Evolutionary conservation across 148 eudicot species (phyloP).

Genomic region (Amaranthus hypochondriacus): DNA sequence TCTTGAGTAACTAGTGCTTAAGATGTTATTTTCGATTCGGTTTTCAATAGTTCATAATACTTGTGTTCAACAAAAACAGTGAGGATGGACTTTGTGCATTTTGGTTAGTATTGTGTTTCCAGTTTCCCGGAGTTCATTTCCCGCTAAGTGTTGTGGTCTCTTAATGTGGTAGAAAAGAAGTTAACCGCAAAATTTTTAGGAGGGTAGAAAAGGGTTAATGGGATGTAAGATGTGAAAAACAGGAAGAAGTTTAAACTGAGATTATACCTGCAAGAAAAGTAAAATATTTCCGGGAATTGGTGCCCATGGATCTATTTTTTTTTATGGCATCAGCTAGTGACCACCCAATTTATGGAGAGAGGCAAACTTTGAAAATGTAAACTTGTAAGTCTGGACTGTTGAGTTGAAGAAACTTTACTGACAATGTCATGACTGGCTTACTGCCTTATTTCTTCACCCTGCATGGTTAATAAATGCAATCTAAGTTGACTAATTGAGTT

Average conservation of each 20-base stretch:
- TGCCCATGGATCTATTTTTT: no score
- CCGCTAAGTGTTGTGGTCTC: background rate
- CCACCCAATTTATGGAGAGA: no score
- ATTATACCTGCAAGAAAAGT: no score
- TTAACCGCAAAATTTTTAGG: no score
- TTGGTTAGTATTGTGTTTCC: background rate
- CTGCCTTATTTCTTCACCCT: background rate
- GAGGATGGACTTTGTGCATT: background rate
- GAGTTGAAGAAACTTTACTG: background rate
- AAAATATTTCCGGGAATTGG: no score
- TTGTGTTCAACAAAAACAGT: background rate
- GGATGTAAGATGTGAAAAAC: no score
- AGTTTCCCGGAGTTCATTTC: background rate
- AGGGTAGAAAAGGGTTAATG: no score
- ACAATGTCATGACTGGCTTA: background rate
- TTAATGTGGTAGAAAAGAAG: no score
- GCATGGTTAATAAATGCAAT: background rate
- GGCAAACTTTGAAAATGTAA: no score
- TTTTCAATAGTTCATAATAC: background rate
- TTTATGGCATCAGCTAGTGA: no score
- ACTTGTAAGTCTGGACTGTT: background rate
- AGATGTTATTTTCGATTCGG: background rate
- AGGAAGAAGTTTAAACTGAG: no score
- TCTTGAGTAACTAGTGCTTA: background rate
- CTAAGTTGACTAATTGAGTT: background rate